Evolutionary conservation across 352 stramenopile genomes (phyloP).

Genomic region (Pythium aquatile): DNA sequence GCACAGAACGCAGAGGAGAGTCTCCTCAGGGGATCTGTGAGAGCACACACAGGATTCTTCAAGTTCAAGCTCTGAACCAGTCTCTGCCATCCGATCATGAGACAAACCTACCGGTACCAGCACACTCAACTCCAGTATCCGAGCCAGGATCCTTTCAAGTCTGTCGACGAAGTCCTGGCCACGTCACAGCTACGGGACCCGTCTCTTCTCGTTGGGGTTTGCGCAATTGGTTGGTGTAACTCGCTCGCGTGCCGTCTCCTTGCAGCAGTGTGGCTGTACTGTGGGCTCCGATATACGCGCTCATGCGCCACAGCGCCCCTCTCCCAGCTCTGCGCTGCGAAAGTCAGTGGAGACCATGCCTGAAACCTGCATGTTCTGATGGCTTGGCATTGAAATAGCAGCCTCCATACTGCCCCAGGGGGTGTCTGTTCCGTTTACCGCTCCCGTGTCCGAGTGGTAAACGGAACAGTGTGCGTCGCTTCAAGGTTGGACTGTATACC

Average conservation of each 20-base stretch:
- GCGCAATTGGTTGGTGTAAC: constrained; percentile 1
- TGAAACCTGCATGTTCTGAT: background rate
- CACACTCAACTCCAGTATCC: background rate
- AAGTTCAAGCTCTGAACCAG: constrained; percentile 2
- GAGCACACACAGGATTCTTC: background rate
- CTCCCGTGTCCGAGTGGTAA: background rate
- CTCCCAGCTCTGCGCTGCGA: background rate
- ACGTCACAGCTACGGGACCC: background rate
- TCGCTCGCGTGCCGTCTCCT: too few species aligned
- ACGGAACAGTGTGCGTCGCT: background rate
- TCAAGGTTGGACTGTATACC: too few species aligned
- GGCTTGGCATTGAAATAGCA: background rate
- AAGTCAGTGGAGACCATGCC: background rate
- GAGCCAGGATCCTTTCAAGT: background rate
- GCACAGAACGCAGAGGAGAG: background rate
- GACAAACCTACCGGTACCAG: background rate
- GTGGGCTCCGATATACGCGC: background rate
- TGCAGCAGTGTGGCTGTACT: background rate
- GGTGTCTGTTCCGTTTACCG: background rate
- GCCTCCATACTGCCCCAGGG: background rate
- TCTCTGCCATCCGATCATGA: background rate
- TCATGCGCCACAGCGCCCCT: constrained; percentile 1
- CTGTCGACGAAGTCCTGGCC: constrained; percentile 2
- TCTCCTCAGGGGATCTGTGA: background rate
- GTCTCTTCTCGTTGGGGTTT: background rate